Evolutionary conservation across 2,329 filamentous ascomycete genomes (phyloP), one percentile per base, ranked within the genome.

Genomic region (Talaromyces funiculosus): DNA sequence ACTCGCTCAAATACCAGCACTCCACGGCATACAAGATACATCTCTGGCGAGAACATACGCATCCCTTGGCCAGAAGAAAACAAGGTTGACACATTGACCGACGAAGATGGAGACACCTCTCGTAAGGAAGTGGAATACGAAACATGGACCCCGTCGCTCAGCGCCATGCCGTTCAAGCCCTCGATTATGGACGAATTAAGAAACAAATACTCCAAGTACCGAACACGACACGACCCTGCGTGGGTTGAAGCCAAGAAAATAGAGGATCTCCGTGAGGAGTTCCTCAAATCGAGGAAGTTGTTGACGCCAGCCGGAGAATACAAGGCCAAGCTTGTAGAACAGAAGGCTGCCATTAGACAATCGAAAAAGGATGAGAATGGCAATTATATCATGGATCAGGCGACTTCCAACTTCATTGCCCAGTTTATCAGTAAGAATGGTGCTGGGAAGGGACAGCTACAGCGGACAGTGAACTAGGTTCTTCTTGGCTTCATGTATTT

Each of bases 111-210:
- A 68, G 93, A 97, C 75, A 97, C 93, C 2, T 77, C 86, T 49
- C 88, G 90, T 65, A 85, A 88, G 71, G 83, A 87, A 59, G 89
- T 91, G 61, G 90, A 96, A 69, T 82, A 85, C 64, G 81, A 80
- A 69, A 90, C 89, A 1, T 96, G 90, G 72, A 80, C 87, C 59
- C 92, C 92, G n/a, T 89, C 86, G 37, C 80, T 97, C 24, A 79
- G 92, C 29, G 80, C 83, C 16, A 83, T 89, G 26, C 93, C 93
- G 14, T 90, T 96, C 82, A 92, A 93, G 4, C 76, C 81, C 31
- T 78, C 76, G n/a, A 83, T 97, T 38, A 82, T 96, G 65, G 87
- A 96, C 73, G 93, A 97, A 80, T 81, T 97, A 71, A 84, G 92
- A 71, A 88, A 89, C 79, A 88, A 86, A 72, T 96, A 87, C 82